These are phyloP conservation scores for Pythium phragmiticola DNA, from an alignment of 352 stramenopile species.

Conservation along the genomic window DNA sequence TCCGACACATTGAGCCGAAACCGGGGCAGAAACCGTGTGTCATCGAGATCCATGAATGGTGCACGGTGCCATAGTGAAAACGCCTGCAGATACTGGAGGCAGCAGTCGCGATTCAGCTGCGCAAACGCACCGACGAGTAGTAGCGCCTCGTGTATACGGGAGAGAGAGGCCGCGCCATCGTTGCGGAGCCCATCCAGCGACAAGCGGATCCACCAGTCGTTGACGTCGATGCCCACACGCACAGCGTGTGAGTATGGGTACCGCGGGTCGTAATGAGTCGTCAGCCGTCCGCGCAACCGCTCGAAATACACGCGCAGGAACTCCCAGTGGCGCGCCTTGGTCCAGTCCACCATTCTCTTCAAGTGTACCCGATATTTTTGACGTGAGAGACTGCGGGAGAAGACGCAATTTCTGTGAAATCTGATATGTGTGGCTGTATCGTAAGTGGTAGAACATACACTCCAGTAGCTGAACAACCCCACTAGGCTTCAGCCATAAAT, in stretches of 20 bases:
- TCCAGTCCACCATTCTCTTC: too few relatives aligned
- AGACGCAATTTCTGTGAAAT: too few relatives aligned
- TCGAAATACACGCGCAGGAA: background rate
- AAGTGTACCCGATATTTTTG: too few relatives aligned
- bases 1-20: background rate
- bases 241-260: background rate
- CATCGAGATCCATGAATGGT: conserved; percentile 1
- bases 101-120: background rate
- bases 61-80: background rate
- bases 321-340: background rate
- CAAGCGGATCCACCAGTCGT: conserved; percentile 5
- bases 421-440: too few relatives aligned
- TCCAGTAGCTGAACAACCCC: too few relatives aligned
- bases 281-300: background rate
- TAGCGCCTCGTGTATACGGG: background rate
- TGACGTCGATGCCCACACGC: background rate
- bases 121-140: background rate
- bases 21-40: background rate
- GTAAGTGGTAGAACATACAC: too few relatives aligned
- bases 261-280: conserved; percentile 1
- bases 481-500: too few relatives aligned
- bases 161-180: background rate
- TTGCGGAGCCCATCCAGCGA: background rate
- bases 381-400: too few relatives aligned
- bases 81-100: background rate